These are phyloP conservation scores for Metschnikowia peoriensis DNA, from an alignment of 805 yeast species.

Conservation along the genomic window DNA sequence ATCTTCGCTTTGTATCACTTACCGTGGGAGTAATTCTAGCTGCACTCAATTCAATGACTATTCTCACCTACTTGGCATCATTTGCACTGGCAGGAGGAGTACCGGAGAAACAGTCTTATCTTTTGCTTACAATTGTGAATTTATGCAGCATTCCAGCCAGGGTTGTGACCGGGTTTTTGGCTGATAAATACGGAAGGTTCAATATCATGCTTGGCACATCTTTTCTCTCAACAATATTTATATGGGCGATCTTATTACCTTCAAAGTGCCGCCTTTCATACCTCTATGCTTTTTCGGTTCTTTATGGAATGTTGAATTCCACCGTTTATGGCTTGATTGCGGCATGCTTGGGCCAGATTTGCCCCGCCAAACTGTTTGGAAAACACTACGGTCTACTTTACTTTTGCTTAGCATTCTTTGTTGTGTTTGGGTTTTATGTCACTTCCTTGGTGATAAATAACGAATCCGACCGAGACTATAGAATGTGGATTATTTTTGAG, in stretches of 20 bases:
- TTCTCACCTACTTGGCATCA: slow-evolving; percentile 51
- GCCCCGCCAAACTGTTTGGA: slow-evolving; percentile 64
- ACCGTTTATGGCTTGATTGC: slow-evolving; percentile 67
- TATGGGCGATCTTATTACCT: slow-evolving; percentile 23
- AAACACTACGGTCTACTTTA: slow-evolving; percentile 66
- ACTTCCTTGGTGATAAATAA: slow-evolving; percentile 13
- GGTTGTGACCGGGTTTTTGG: slow-evolving; percentile 29
- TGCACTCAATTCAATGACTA: slow-evolving; percentile 47
- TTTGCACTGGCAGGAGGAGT: slow-evolving; percentile 51
- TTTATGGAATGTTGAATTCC: slow-evolving; percentile 60
- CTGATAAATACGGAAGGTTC: slow-evolving; percentile 46
- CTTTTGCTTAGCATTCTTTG: slow-evolving; percentile 16
- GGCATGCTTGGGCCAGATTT: slow-evolving; percentile 61
- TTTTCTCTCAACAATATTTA: slow-evolving; percentile 31
- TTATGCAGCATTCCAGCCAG: slow-evolving; percentile 44
- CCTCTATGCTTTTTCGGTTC: slow-evolving; percentile 50
- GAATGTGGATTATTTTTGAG: slow-evolving; percentile 14
- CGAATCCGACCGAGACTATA: slow-evolving; percentile 10
- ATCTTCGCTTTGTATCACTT: slow-evolving; percentile 41
- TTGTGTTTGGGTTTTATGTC: slow-evolving; percentile 12
- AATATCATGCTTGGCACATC: slow-evolving; percentile 44
- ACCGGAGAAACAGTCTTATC: slow-evolving; percentile 40
- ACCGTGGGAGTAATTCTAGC: slow-evolving; percentile 43
- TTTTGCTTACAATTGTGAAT: slow-evolving; percentile 47
- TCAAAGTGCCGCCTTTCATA: slow-evolving; percentile 32